These are phyloP conservation scores for Thymus quinquecostatus DNA, from an alignment of 257 asterid genomes.

Conservation along the genomic window DNA sequence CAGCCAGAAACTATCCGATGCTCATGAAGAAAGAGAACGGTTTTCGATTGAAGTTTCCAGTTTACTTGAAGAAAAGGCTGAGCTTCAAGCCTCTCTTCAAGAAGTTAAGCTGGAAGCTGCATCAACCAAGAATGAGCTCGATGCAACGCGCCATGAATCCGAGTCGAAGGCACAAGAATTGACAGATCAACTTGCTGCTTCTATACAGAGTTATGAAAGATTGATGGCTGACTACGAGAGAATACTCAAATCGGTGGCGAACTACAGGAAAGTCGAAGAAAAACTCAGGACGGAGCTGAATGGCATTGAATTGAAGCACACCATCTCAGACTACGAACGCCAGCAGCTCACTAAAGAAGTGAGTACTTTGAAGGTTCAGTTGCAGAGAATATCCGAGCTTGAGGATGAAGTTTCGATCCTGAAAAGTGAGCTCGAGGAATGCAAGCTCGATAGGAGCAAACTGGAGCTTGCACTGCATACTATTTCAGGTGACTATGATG, in stretches of 20 bases:
- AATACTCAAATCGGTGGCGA: conserved; percentile 45
- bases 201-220: conserved; percentile 38
- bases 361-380: conserved; percentile 48
- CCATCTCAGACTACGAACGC: conserved; percentile 69
- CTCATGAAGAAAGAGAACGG: conserved; percentile 46
- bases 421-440: conserved; percentile 47
- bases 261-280: conserved; percentile 61
- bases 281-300: conserved; percentile 59
- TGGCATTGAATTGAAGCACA: conserved; percentile 75
- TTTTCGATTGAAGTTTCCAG: conserved; percentile 49
- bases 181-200: conserved; percentile 46
- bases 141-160: conserved; percentile 35
- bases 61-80: conserved; percentile 46
- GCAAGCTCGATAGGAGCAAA: conserved; percentile 51
- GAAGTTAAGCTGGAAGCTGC: conserved; percentile 43
- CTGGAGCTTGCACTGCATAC: conserved; percentile 46
- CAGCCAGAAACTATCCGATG: conserved; percentile 32
- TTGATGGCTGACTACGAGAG: conserved; percentile 57
- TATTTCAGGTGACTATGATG: conserved; percentile 50
- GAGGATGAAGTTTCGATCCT: conserved; percentile 55
- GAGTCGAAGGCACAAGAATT: conserved; percentile 46
- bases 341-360: conserved; percentile 62
- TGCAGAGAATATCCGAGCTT: conserved; percentile 56
- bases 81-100: conserved; percentile 51
- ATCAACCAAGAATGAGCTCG: conserved; percentile 38